Conservation (phyloP, 108 stramenopile genomes). For the Pseudonitzschia multiseries region DNA sequence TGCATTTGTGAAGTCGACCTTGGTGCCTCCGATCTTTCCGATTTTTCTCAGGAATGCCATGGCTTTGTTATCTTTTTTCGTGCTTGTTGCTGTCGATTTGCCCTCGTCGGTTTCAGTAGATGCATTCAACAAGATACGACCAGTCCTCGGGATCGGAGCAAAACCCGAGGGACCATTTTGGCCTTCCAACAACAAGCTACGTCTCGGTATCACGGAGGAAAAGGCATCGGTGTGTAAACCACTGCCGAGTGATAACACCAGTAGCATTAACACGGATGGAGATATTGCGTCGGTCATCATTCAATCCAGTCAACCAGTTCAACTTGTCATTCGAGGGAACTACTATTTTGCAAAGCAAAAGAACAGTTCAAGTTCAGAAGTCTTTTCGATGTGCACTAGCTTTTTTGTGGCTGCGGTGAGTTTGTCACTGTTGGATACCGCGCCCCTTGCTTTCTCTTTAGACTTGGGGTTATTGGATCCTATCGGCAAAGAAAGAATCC, state of each 20-base stretch:
- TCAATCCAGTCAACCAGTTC: neutral
- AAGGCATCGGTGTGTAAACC: neutral
- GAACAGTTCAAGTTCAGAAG: too few relatives aligned
- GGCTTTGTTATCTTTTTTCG: slow-evolving; percentile 55
- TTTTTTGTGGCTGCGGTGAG: too few relatives aligned
- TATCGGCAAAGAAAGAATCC: neutral
- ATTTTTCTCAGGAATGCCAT: slow-evolving; percentile 72
- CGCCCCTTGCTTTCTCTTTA: neutral
- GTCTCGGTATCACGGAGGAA: neutral
- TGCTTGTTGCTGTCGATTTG: neutral
- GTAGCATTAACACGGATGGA: neutral
- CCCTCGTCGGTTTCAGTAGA: slow-evolving; percentile 3
- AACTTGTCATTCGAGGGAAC: too few relatives aligned
- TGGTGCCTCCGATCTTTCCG: slow-evolving; percentile 69
- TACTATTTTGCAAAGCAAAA: too few relatives aligned
- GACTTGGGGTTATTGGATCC: neutral
- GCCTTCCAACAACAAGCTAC: neutral
- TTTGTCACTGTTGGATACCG: too few relatives aligned
- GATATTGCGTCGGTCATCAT: neutral
- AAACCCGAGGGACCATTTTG: neutral
- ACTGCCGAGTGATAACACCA: neutral
- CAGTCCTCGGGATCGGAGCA: neutral
- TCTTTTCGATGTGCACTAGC: too few relatives aligned
- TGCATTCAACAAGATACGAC: neutral
- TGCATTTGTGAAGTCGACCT: slow-evolving; percentile 63